phyloP scores from a whole-genome alignment of 2,329 filamentous ascomycete species.

The Scedosporium boydii region DNA sequence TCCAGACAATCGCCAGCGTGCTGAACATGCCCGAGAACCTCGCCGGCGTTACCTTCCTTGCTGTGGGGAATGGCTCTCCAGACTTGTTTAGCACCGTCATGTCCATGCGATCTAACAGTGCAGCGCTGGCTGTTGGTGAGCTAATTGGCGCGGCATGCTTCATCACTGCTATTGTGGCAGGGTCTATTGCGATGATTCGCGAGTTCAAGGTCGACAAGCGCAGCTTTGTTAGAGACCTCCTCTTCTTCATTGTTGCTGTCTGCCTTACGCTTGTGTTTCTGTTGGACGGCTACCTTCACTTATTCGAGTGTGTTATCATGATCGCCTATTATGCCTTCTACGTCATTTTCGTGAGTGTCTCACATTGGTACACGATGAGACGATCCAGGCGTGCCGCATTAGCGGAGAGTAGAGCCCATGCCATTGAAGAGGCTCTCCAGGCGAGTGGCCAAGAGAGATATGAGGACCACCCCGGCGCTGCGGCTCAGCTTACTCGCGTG shows the following conservation, averaged over 20 bases:
- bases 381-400: neutral
- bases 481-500: constrained; percentile 12
- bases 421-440: neutral
- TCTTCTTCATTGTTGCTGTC: constrained; percentile 83
- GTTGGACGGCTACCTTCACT: constrained; percentile 68
- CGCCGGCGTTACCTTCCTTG: constrained; percentile 90
- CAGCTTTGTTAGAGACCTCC: constrained; percentile 84
- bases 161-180: constrained; percentile 91
- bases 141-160: constrained; percentile 91
- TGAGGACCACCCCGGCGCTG: neutral
- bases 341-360: constrained; percentile 38
- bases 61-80: constrained; percentile 94
- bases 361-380: neutral
- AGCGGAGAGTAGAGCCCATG: neutral
- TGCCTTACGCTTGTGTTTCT: constrained; percentile 82
- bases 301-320: constrained; percentile 90
- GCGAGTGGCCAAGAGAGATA: constrained; percentile 1
- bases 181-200: constrained; percentile 92
- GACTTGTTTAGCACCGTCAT: constrained; percentile 99
- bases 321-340: constrained; percentile 87
- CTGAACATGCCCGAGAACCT: constrained; percentile 92
- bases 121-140: constrained; percentile 93
- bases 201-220: constrained; percentile 86
- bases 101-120: constrained; percentile 92
- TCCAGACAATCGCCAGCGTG: constrained; percentile 83